Percentiles rank a stretch among this genome's conserved stretches.
These are phyloP conservation scores for Pseudogymnoascus sp. DNA, from an alignment of 2,329 filamentous ascomycete species.

Conservation along the genomic window DNA sequence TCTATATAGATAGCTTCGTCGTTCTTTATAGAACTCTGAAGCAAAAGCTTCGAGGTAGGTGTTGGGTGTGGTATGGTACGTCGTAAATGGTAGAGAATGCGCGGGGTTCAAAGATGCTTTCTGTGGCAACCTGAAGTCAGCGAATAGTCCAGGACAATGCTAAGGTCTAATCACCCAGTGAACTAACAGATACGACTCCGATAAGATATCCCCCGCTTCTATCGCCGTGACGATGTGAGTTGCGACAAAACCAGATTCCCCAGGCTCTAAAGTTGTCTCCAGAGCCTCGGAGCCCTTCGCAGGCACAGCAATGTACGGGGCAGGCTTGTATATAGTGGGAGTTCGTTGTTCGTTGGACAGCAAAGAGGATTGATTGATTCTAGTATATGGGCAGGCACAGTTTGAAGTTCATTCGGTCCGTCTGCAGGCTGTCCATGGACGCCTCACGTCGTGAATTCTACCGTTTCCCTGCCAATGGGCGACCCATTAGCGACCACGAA, in stretches of 20 bases:
- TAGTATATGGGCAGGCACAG: not conserved
- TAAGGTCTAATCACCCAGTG: not conserved
- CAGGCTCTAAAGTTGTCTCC: constrained; percentile 1
- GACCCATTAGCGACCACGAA: constrained; percentile 7
- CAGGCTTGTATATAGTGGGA: not conserved
- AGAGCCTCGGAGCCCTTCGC: not conserved
- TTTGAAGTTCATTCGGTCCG: constrained; percentile 4
- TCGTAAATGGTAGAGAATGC: not conserved
- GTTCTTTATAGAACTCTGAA: not conserved
- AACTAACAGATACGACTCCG: not conserved
- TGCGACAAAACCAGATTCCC: constrained; percentile 1
- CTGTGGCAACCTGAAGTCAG: not conserved
- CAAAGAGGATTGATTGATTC: constrained; percentile 1
- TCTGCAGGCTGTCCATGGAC: constrained; percentile 2
- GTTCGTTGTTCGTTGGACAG: not conserved
- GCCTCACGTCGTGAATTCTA: constrained; percentile 6
- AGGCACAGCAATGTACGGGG: not conserved
- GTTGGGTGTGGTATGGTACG: not conserved
- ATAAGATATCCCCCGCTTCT: not conserved
- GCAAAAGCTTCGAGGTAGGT: not conserved
- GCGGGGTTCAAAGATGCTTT: not conserved
- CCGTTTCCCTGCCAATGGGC: constrained; percentile 7
- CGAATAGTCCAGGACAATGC: not conserved
- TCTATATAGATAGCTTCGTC: not conserved
- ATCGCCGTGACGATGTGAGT: not conserved